Percentiles rank a stretch among this genome's conserved stretches.
phyloP scores from a whole-genome alignment of 352 stramenopile genomes.

The Pythium phragmiticola region DNA sequence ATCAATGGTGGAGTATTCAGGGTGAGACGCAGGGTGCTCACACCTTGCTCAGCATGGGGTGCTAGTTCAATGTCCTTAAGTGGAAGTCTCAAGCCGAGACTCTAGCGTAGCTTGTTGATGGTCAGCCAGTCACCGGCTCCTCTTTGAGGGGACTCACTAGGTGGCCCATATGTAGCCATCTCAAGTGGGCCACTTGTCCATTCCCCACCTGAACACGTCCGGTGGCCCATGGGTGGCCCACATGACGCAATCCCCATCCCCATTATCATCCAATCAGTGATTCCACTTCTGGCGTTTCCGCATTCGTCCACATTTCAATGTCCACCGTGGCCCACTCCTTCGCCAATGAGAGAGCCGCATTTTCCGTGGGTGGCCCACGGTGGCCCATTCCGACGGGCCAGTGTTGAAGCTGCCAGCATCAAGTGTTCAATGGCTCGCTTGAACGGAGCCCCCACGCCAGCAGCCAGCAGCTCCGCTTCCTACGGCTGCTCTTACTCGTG shows the following conservation, averaged over 20 bases:
- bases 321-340: not conserved
- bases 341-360: conserved; percentile 15
- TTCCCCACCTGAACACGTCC: conserved; percentile 5
- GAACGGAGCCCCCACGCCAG: not conserved
- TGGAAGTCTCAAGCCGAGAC: no score
- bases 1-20: no score
- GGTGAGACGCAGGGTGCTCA: no score
- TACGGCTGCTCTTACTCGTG: conserved; percentile 7
- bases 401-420: conserved; percentile 25
- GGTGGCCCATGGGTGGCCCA: conserved; percentile 27
- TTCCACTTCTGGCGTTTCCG: not conserved
- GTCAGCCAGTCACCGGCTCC: not conserved
- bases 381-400: conserved; percentile 25
- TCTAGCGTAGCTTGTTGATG: not conserved
- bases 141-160: not conserved
- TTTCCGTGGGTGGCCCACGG: conserved; percentile 21
- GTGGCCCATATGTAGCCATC: conserved; percentile 30
- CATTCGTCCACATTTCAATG: conserved; percentile 16
- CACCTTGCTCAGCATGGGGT: no score
- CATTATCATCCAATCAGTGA: conserved; percentile 19
- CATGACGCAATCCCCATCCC: conserved; percentile 20
- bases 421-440: not conserved
- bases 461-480: conserved; percentile 7
- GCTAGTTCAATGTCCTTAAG: no score
- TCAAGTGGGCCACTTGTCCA: conserved; percentile 18